A percentile compares a stretch with the other conserved stretches of the same genome.
Evolutionary conservation across 2,329 filamentous ascomycete species (phyloP).

Genomic region (Emergomyces orientalis): DNA sequence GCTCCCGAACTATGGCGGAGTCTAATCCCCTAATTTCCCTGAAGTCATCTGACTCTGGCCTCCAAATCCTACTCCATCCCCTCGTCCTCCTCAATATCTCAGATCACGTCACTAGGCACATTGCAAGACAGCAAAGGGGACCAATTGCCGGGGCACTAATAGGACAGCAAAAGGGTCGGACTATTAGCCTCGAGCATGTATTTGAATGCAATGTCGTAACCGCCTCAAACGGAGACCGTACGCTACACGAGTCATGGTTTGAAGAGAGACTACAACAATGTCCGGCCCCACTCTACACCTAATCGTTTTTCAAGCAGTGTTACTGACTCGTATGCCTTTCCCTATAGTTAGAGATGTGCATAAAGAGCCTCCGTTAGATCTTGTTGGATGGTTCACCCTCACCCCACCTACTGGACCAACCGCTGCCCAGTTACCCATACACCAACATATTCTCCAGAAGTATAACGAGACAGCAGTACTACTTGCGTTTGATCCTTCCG

Average conservation of each 20-base stretch:
- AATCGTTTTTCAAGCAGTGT: neutral
- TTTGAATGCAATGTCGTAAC: constrained; percentile 65
- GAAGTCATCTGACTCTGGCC: constrained; percentile 61
- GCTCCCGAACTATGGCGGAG: constrained; percentile 40
- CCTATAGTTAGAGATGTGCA: constrained; percentile 73
- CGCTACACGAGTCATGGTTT: constrained; percentile 65
- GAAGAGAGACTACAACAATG: constrained; percentile 71
- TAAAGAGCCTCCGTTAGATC: constrained; percentile 68
- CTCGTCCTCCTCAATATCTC: constrained; percentile 93
- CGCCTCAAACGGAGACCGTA: constrained; percentile 46
- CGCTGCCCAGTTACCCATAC: constrained; percentile 58
- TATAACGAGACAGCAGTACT: constrained; percentile 83
- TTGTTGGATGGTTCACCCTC: constrained; percentile 89
- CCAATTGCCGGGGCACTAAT: constrained; percentile 81
- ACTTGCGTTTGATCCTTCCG: constrained; percentile 71
- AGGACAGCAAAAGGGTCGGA: constrained; percentile 80
- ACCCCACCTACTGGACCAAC: constrained; percentile 63
- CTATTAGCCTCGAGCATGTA: constrained; percentile 85
- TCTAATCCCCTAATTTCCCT: constrained; percentile 55
- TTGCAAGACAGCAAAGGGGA: constrained; percentile 61
- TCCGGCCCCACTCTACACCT: constrained; percentile 36
- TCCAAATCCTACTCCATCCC: constrained; percentile 79
- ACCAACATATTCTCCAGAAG: constrained; percentile 62
- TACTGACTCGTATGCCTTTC: constrained; percentile 9
- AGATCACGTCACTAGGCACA: constrained; percentile 90